Evolutionary conservation across 305 asterid genomes (phyloP).

Genomic region (Rubia tinctorum): DNA sequence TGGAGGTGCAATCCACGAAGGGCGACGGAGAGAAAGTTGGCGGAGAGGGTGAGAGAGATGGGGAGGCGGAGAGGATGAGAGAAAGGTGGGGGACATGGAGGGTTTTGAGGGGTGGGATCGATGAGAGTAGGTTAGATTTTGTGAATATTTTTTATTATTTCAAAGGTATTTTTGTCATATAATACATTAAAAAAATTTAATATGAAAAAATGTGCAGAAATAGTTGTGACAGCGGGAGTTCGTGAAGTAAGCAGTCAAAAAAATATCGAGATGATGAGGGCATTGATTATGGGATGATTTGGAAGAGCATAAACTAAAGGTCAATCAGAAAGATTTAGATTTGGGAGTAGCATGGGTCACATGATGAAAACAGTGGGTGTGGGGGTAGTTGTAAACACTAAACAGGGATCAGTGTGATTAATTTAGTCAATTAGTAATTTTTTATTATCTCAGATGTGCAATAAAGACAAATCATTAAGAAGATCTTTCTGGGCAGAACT

Average conservation of each 20-base stretch:
- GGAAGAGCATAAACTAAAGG: not conserved
- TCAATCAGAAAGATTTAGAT: conserved; percentile 14
- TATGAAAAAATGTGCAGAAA: too few relatives aligned
- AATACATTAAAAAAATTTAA: too few relatives aligned
- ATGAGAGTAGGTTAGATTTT: too few relatives aligned
- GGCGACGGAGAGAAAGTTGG: too few relatives aligned
- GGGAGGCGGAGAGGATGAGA: too few relatives aligned
- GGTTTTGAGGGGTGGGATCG: too few relatives aligned
- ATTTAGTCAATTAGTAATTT: not conserved
- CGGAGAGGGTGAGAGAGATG: too few relatives aligned
- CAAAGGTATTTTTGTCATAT: too few relatives aligned
- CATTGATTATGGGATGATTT: not conserved
- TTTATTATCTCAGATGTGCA: conserved; percentile 14
- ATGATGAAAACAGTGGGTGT: conserved; percentile 15
- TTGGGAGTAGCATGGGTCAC: conserved; percentile 19
- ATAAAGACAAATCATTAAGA: conserved; percentile 15
- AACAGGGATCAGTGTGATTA: not conserved
- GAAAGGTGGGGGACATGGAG: too few relatives aligned
- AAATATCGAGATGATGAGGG: not conserved
- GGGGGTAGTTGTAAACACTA: not conserved
- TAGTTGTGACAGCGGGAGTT: too few relatives aligned
- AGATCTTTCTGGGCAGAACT: conserved; percentile 19
- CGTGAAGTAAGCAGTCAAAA: not conserved
- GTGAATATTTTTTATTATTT: too few relatives aligned
- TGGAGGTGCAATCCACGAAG: too few relatives aligned